Evolutionary conservation across 192 early-diverging fungal species (phyloP).

Genomic region (Coemansia sp.): DNA sequence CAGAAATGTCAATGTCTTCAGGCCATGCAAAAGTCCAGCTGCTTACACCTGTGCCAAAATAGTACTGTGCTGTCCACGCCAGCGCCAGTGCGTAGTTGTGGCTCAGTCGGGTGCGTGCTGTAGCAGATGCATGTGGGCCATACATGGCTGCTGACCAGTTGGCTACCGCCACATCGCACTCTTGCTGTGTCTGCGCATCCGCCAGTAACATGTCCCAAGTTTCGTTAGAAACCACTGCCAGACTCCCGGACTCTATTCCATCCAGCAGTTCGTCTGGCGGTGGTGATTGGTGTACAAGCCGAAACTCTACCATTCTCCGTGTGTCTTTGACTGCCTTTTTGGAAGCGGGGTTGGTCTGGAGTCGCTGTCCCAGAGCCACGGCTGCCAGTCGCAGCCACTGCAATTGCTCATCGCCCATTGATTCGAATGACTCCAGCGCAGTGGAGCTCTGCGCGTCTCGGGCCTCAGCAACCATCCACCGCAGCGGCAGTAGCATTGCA

Average conservation of each 20-base stretch:
- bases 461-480: background rate
- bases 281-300: background rate
- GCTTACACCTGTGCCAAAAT: constrained; percentile 26
- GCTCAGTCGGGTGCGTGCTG: constrained; percentile 5
- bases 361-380: too few species aligned
- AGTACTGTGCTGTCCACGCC: constrained; percentile 37
- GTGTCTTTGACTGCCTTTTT: background rate
- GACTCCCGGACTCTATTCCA: background rate
- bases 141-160: constrained; percentile 26
- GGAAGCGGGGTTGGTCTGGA: background rate
- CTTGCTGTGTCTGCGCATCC: constrained; percentile 27
- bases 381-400: too few species aligned
- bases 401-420: background rate
- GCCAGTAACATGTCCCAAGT: constrained; percentile 29
- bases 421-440: background rate
- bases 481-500: background rate
- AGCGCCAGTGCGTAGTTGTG: constrained; percentile 23
- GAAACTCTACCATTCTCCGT: background rate
- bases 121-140: constrained; percentile 8
- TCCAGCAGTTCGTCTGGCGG: background rate
- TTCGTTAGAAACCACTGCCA: constrained; percentile 21
- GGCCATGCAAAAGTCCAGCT: constrained; percentile 48
- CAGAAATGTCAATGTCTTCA: constrained; percentile 10
- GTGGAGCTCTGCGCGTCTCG: background rate
- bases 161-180: constrained; percentile 6